Evolutionary conservation across 2,329 filamentous ascomycete species (phyloP), one percentile per base, ranked within the genome.

Genomic region (Hymenoscyphus linearis): DNA sequence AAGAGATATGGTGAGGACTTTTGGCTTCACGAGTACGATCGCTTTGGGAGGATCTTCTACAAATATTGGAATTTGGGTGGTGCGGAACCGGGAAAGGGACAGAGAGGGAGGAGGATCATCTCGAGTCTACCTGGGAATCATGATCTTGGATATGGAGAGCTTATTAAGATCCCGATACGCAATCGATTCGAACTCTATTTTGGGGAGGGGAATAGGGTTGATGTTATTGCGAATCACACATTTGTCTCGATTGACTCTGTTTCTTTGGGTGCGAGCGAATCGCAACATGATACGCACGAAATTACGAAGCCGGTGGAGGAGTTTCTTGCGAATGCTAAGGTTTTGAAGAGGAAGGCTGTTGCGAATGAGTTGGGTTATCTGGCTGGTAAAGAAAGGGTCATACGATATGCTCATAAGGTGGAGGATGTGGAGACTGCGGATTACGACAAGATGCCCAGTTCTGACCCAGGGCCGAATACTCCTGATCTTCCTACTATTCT

Each of bases 101-200:
- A 87, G 66, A 80, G 84, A 34, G 87, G 89, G 4, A 83, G 90
- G 61, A 93, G 89, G 76, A 78, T 98, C 58, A 88, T 98, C 58
- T 85, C 90, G 18, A 93, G 89, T 71, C 73, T 99, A 61, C 95
- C 95, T 0, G 95, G 95, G 2, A 99, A 99, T 70, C 95, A 99
- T 73, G 95, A 99, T 73, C 75, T 98, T 47, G 95, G 95, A 0
- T 96, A 98, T 71, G 93, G 91, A 2, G 86, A 86, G 25, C 89
- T 93, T 52, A 87, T 99, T 55, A 91, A 96, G 72, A 73, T 88
- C 9, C 81, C 89, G 0, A 91, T 96, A 36, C 84, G 93, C 57
- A 82, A 95, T 69, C 82, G 95, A 16, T 99, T 98, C 74, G 85
- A 88, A 70, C 85, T 88, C 3, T 96, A 88, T 72, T 98, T 99